Evolutionary conservation across 1,284 basidiomycete genomes (phyloP).

Genomic region (Austroboletus olivaceoglutinosus): DNA sequence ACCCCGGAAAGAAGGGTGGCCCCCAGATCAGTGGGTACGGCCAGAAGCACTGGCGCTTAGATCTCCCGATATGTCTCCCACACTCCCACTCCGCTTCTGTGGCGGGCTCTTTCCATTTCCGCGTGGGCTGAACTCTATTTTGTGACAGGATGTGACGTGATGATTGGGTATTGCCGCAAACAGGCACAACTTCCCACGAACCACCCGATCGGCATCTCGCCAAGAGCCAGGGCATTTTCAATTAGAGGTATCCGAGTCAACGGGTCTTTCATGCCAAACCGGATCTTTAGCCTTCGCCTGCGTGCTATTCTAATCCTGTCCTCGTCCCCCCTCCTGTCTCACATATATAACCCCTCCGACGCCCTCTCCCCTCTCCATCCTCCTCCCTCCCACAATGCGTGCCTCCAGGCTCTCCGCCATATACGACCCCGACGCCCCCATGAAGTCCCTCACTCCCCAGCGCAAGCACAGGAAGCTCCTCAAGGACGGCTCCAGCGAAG

Average conservation of each 20-base stretch:
- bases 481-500: constrained; percentile 76
- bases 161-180: constrained; percentile 6
- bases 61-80: constrained; percentile 27
- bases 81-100: constrained; percentile 33
- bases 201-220: constrained; percentile 29
- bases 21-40: constrained; percentile 14
- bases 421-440: constrained; percentile 30
- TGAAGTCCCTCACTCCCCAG: constrained; percentile 64
- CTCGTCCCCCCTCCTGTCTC: constrained; percentile 20
- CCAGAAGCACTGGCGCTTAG: constrained; percentile 20
- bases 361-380: neutral
- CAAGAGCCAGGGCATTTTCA: constrained; percentile 32
- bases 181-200: constrained; percentile 25
- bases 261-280: constrained; percentile 39
- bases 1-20: constrained; percentile 9
- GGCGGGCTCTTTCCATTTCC: constrained; percentile 37
- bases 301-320: constrained; percentile 10
- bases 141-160: constrained; percentile 20
- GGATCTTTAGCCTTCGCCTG: constrained; percentile 42
- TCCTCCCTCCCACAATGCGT: constrained; percentile 30
- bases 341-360: constrained; percentile 28
- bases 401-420: constrained; percentile 20
- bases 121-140: constrained; percentile 25
- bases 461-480: constrained; percentile 79
- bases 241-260: constrained; percentile 38